Evolutionary conservation across 495 filamentous ascomycete species (phyloP).

Genomic region (Neurospora sp.): DNA sequence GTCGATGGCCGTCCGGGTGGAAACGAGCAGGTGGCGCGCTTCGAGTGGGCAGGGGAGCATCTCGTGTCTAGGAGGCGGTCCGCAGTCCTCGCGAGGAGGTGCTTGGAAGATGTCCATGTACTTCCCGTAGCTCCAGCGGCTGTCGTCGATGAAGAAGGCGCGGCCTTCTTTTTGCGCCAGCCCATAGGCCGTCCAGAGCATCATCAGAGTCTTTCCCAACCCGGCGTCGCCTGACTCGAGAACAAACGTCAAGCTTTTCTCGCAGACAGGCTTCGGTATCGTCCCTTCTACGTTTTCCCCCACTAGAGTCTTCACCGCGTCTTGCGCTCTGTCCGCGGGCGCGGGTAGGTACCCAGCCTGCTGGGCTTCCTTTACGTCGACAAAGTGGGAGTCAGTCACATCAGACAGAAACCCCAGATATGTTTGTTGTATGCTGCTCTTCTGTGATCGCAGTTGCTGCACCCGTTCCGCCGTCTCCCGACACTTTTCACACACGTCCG

Average conservation of each 20-base stretch:
- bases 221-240: constrained; percentile 58
- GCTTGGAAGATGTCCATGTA: constrained; percentile 57
- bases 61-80: constrained; percentile 49
- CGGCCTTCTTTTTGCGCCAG: constrained; percentile 57
- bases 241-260: constrained; percentile 57
- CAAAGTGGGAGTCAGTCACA: constrained; percentile 47
- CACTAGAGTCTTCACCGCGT: constrained; percentile 20
- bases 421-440: constrained; percentile 25
- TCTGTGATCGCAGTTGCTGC: constrained; percentile 31
- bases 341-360: constrained; percentile 43
- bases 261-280: constrained; percentile 41
- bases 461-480: constrained; percentile 43
- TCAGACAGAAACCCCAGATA: constrained; percentile 47
- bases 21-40: constrained; percentile 58
- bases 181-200: constrained; percentile 68
- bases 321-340: constrained; percentile 10
- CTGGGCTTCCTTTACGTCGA: constrained; percentile 58
- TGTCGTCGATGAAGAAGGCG: constrained; percentile 67
- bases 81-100: constrained; percentile 46
- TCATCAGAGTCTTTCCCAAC: constrained; percentile 57
- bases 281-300: constrained; percentile 24
- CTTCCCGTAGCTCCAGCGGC: constrained; percentile 64
- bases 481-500: constrained; percentile 49
- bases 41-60: constrained; percentile 62
- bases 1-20: constrained; percentile 45